phyloP scores from a whole-genome alignment of 148 eudicot genomes.

The Cornus kousa region DNA sequence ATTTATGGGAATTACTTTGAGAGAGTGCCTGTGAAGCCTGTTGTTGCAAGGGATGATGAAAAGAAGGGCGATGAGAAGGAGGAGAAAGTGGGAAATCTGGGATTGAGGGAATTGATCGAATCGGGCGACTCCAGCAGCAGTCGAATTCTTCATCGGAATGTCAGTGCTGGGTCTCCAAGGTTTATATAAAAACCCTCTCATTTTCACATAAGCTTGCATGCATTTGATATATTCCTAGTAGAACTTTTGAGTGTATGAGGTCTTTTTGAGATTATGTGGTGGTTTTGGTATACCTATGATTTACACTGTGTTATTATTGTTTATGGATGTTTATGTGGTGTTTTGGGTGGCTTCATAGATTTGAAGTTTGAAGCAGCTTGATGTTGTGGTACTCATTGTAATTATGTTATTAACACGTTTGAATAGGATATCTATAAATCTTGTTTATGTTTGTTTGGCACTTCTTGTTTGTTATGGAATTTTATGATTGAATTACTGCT shows the following conservation, averaged over 20 bases:
- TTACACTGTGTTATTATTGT: background rate
- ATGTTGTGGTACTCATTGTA: background rate
- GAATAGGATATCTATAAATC: background rate
- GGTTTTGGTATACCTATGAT: background rate
- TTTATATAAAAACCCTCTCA: background rate
- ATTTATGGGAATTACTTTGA: constrained; percentile 96
- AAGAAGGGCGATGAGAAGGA: constrained; percentile 28
- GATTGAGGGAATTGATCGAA: constrained; percentile 70
- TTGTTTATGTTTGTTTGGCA: too few relatives aligned
- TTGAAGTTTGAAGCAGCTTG: background rate
- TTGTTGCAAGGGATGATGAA: constrained; percentile 8
- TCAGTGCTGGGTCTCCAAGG: constrained; percentile 30
- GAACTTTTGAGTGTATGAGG: background rate
- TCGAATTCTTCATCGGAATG: constrained; percentile 66
- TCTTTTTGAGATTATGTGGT: background rate
- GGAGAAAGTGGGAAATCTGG: constrained; percentile 41
- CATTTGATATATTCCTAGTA: background rate
- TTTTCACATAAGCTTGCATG: background rate
- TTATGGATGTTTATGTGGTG: background rate
- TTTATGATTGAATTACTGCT: too few relatives aligned
- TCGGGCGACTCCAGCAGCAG: constrained; percentile 31
- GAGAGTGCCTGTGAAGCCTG: constrained; percentile 32
- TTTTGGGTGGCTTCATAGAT: background rate
- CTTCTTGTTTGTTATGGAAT: too few relatives aligned
- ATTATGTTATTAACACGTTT: background rate